Base-by-base conservation (phyloP, 805 yeast genomes). In the Diddensiella caesifluorescens region DNA sequence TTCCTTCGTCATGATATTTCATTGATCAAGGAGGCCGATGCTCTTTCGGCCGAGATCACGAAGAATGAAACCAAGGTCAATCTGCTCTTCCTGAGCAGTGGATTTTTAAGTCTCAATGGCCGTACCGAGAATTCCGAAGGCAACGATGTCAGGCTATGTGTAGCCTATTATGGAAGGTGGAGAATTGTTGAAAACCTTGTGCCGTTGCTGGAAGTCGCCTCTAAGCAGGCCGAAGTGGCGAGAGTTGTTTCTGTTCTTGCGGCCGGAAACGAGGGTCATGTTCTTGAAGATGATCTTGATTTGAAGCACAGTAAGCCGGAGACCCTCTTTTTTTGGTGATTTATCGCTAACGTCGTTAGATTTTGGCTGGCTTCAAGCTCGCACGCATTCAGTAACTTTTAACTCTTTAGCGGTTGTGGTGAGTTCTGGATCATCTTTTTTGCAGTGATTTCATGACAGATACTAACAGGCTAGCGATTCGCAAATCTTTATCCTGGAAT, bases 71-170 rank as follows among this genome's bases (percentile, higher is more conserved):
- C 29, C 22, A 50, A 50, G 39, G 38, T 53, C 36, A 54, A 51
- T 40, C 38, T 53, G 39, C 33, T 54, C 22, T 50, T 44, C 23
- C 30, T 46, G 29, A 31, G 52, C 13, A 34, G 47, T 21, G 58
- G 58, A 4, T 40, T 34, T 13, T 32, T 46, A 13, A 44, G 45
- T n/a, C 32, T 67, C 34, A 65, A 62, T 39, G 74, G 73, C 19
- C 60, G 60, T 35, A 43, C 25, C 2, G 60, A 53, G 37, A 56
- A 49, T 9, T 15, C 44, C 5, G 62, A 57, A 39, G 62, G 62
- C 5, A 38, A 49, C 6, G 61, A 57, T 33, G 18, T 42, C 23
- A 52, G 52, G 41, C 41, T 57, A 51, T 45, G 55, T 10, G 43
- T 54, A 19, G 51, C 55, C 34, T 57, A 57, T 42, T 56, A 56